Evolutionary conservation across 139 green algal species (phyloP), one percentile per base, ranked within the genome.

Genomic region (Haematococcus sp.): DNA sequence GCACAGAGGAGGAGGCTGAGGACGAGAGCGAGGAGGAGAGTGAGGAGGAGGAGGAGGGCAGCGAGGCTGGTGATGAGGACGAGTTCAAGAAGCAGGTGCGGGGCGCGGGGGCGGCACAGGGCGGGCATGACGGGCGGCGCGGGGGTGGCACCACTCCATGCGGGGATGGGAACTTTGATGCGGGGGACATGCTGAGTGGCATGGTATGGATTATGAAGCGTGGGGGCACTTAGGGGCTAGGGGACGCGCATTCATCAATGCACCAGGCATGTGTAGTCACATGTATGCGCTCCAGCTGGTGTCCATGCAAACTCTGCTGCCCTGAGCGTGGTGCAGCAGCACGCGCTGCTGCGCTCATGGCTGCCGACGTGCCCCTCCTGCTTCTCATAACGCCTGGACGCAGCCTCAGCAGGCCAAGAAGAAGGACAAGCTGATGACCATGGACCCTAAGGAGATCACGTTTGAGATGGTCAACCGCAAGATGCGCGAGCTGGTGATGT

Each of bases 401-500:
- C 33, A 43, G 16, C 3, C 17, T 32, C 25, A 25, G 13, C 59
- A 69, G 70, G 63, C 33, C 69, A 94, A 94, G 86, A 90, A 91
- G 73, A 93, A 96, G 84, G 92, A 97, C 85, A 93, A 93, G 79
- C 77, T 96, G 22, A 78, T 95, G 61, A 90, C 86, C 22, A 95
- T 95, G 84, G 88, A 97, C 68, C 68, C 77, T 58, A 89, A 90
- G 74, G 89, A 98, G 56, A 97, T 98, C 78, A 96, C 93, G 3
- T 97, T 93, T 59, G 94, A 97, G 70, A 94, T 99, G 92, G 94
- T 99, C 19, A 81, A 84, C 40, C 85, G 92, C 46, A 98, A 98
- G 90, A 86, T 97, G 59, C 77, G 83, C 23, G 96, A 99, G 81
- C 92, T 99, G 33, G 78, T 95, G 25, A 68, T 90, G 55, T 79